phyloP scores from a whole-genome alignment of 1,284 basidiomycete species.

The Pterula multifida region DNA sequence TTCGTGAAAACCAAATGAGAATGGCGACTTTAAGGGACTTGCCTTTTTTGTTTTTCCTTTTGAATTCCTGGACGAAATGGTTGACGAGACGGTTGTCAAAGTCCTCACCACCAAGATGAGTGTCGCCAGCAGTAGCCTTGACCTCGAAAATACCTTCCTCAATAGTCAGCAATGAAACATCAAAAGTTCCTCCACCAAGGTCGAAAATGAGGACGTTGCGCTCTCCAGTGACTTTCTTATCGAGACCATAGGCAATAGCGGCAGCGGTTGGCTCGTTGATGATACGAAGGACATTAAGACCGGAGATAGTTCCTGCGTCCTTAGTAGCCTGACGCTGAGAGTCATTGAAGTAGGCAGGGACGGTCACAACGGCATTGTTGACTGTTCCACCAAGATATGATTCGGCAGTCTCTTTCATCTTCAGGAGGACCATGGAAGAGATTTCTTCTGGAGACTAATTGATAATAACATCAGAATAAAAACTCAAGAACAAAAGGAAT shows the following conservation, averaged over 20 bases:
- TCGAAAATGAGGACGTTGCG: slow-evolving; percentile 96
- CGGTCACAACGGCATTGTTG: slow-evolving; percentile 86
- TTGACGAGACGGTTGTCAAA: slow-evolving; percentile 98
- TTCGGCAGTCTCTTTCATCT: slow-evolving; percentile 99
- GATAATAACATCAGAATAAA: slow-evolving; percentile 1
- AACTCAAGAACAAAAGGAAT: slow-evolving; percentile 32
- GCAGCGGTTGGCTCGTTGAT: slow-evolving; percentile 96
- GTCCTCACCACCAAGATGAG: slow-evolving; percentile 97
- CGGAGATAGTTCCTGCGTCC: slow-evolving; percentile 85
- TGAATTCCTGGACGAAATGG: slow-evolving; percentile 98
- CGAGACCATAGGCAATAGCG: slow-evolving; percentile 90
- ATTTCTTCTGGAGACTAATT: slow-evolving; percentile 86
- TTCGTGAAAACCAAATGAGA: neutral
- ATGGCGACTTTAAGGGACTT: slow-evolving; percentile 14
- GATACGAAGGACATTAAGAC: slow-evolving; percentile 89
- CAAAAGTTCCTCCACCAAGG: slow-evolving; percentile 97
- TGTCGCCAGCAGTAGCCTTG: slow-evolving; percentile 98
- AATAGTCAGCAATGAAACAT: slow-evolving; percentile 96
- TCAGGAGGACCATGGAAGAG: slow-evolving; percentile 92
- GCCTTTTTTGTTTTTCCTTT: slow-evolving; percentile 97
- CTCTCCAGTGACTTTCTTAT: slow-evolving; percentile 80
- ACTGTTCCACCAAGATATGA: slow-evolving; percentile 84
- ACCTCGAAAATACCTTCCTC: slow-evolving; percentile 99
- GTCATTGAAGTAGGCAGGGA: slow-evolving; percentile 97
- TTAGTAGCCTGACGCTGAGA: slow-evolving; percentile 94